Evolutionary conservation across 2,329 filamentous ascomycete genomes (phyloP).

Genomic region (Huntiella abstrusa): DNA sequence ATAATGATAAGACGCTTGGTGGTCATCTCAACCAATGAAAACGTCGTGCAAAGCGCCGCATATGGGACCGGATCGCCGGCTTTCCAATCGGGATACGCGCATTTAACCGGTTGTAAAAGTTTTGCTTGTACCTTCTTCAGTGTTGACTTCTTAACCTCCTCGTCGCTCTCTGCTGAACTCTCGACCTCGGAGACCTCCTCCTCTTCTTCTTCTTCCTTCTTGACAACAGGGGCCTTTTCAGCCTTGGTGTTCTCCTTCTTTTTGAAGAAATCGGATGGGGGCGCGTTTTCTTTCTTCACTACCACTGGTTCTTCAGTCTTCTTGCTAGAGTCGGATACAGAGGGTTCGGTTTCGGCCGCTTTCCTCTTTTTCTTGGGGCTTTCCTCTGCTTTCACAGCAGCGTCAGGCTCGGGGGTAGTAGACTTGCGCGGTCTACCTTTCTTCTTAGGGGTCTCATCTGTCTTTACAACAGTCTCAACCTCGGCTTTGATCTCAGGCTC

Average conservation of each 20-base stretch:
- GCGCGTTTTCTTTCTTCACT: conserved; percentile 7
- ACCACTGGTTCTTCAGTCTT: conserved; percentile 3
- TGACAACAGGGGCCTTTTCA: conserved; percentile 24
- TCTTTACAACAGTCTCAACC: conserved; percentile 38
- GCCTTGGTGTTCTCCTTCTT: conserved; percentile 12
- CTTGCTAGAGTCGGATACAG: not conserved
- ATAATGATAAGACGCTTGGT: conserved; percentile 78
- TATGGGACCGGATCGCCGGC: conserved; percentile 78
- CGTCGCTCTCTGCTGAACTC: conserved; percentile 23
- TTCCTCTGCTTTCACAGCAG: too few relatives aligned
- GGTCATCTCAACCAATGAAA: conserved; percentile 87
- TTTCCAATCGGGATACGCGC: conserved; percentile 93
- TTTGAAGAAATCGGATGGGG: conserved; percentile 13
- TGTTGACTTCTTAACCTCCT: conserved; percentile 56
- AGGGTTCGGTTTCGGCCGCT: not conserved
- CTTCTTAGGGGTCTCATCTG: conserved; percentile 32
- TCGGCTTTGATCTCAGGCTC: conserved; percentile 14
- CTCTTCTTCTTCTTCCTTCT: conserved; percentile 23
- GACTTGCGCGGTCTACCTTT: conserved; percentile 19
- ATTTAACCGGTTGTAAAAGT: conserved; percentile 47
- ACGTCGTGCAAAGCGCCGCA: conserved; percentile 82
- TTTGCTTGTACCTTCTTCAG: conserved; percentile 65
- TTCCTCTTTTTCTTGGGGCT: too few relatives aligned
- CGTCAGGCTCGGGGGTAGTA: conserved; percentile 1
- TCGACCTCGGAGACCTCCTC: conserved; percentile 24